Percentiles rank a stretch among this genome's conserved stretches.
phyloP scores from a whole-genome alignment of 225 moss, liverwort and hornwort genomes.

The Straminergon stramineum region DNA sequence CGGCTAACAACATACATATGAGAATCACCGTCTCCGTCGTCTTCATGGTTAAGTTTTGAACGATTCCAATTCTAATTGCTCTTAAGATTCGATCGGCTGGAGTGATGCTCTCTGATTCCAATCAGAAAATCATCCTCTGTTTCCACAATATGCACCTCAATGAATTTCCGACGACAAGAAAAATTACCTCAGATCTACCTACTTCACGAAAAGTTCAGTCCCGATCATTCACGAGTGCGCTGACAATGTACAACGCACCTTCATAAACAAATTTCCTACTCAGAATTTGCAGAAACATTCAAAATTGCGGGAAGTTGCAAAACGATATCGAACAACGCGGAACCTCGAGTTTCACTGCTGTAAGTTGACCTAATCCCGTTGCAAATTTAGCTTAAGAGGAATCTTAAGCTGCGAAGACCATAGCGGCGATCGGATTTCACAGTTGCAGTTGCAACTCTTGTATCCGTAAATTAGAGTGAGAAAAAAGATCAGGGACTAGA shows the following conservation, averaged over 20 bases:
- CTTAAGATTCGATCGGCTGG: neutral
- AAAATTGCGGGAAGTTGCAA: neutral
- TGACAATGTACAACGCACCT: neutral
- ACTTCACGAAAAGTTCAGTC: neutral
- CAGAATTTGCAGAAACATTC: neutral
- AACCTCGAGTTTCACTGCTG: neutral
- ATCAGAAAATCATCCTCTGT: neutral
- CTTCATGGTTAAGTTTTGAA: neutral
- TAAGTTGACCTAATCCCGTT: neutral
- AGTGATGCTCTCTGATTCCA: neutral
- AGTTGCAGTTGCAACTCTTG: neutral
- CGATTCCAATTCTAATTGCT: neutral
- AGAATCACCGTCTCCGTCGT: slow-evolving; percentile 5
- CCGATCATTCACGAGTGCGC: neutral
- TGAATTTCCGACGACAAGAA: neutral
- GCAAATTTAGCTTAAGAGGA: neutral
- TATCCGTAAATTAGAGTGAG: no score
- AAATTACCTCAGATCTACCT: no score
- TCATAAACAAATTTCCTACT: neutral
- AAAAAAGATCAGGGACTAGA: neutral
- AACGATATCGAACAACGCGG: neutral
- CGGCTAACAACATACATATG: neutral
- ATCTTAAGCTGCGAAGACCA: neutral
- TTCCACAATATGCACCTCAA: neutral
- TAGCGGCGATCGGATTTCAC: neutral